Percentiles rank a stretch among this genome's conserved stretches.
phyloP scores from a whole-genome alignment of 805 yeast genomes.

The Yamadazyma ubonensis region DNA sequence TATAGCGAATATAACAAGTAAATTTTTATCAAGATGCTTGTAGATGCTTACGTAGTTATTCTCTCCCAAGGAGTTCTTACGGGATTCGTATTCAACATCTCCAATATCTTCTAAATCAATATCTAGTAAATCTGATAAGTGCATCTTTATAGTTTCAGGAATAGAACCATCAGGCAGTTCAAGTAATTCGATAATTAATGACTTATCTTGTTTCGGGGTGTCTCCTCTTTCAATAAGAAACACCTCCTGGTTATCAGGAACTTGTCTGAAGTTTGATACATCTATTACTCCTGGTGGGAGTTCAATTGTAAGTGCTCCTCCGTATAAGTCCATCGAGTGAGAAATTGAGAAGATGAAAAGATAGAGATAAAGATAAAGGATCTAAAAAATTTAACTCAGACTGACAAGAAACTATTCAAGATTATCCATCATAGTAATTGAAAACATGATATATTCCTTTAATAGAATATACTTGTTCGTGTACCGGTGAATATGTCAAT shows the following conservation, averaged over 20 bases:
- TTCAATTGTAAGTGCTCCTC: conserved; percentile 71
- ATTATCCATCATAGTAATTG: too few species aligned
- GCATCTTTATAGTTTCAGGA: conserved; percentile 48
- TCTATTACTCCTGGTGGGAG: conserved; percentile 63
- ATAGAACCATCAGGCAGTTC: conserved; percentile 39
- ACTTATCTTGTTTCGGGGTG: conserved; percentile 41
- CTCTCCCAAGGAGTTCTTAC: not conserved
- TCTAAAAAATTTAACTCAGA: too few species aligned
- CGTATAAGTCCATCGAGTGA: conserved; percentile 48
- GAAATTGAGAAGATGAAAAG: not conserved
- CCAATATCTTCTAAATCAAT: conserved; percentile 12
- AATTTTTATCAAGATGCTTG: not conserved
- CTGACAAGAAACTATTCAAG: too few species aligned
- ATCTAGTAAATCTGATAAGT: conserved; percentile 54
- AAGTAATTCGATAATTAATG: conserved; percentile 63
- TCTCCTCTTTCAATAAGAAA: conserved; percentile 48
- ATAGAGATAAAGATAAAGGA: too few species aligned
- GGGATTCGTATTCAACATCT: not conserved
- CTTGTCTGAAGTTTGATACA: conserved; percentile 73
- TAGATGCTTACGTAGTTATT: conserved; percentile 2
- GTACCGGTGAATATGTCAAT: too few species aligned
- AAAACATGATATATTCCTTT: too few species aligned
- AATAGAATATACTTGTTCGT: too few species aligned
- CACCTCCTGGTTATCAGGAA: conserved; percentile 95
- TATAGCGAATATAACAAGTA: conserved; percentile 4